phyloP scores from a whole-genome alignment of 108 stramenopile genomes.

The Cyclotella distinguenda region DNA sequence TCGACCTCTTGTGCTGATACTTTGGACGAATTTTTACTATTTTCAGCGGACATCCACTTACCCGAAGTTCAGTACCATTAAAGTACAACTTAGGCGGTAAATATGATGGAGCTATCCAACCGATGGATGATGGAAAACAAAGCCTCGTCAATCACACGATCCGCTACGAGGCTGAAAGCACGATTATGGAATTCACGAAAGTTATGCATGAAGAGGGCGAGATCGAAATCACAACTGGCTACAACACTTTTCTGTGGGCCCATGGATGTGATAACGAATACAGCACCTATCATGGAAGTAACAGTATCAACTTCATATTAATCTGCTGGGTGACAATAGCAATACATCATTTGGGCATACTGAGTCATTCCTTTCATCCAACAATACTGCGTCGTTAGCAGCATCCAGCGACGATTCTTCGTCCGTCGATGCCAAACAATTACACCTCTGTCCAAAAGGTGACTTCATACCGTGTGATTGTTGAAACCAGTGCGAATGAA shows the following conservation, averaged over 20 bases:
- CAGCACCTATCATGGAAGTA: not conserved
- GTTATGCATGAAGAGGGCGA: conserved; percentile 50
- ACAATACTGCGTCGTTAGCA: too few species aligned
- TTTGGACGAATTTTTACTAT: too few species aligned
- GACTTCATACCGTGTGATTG: too few species aligned
- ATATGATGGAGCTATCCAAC: conserved; percentile 24
- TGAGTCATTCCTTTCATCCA: too few species aligned
- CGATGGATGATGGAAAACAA: conserved; percentile 38
- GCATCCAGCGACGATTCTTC: too few species aligned
- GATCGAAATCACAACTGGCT: conserved; percentile 32
- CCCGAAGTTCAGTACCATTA: not conserved
- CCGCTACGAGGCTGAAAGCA: conserved; percentile 30
- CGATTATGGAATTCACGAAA: conserved; percentile 59
- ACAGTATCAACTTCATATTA: not conserved
- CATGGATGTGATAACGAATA: conserved; percentile 30
- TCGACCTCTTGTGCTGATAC: too few species aligned
- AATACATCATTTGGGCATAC: too few species aligned
- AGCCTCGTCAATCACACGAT: conserved; percentile 58
- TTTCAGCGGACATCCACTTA: conserved; percentile 2
- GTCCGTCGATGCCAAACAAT: too few species aligned
- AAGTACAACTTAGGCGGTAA: conserved; percentile 50
- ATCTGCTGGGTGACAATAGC: conserved; percentile 2
- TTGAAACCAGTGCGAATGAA: too few species aligned
- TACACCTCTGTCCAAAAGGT: too few species aligned
- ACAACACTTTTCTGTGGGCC: conserved; percentile 47